A percentile compares a stretch with the other conserved stretches of the same genome.
Evolutionary conservation across 1,139 yeast species (phyloP).

Genomic region (Geotrichum phurueaensis): DNA sequence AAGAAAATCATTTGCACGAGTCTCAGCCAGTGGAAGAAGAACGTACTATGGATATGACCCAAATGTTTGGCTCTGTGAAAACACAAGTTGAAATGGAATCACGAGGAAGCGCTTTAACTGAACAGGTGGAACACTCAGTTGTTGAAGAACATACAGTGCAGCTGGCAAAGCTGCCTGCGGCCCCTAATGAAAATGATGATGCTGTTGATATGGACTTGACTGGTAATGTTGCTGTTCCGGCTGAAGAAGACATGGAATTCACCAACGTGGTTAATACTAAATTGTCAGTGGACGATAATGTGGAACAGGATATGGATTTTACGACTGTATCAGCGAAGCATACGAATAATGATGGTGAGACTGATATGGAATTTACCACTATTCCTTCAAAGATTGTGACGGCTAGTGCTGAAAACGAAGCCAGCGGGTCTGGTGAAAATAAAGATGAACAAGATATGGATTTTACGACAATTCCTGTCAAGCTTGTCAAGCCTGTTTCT

Average conservation of each 20-base stretch:
- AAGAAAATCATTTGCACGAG: not conserved
- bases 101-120: not conserved
- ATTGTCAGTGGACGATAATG: not conserved
- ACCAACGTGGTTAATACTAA: not conserved
- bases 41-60: constrained; percentile 23
- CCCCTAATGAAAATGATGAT: not conserved
- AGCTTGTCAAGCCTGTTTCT: not conserved
- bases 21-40: constrained; percentile 18
- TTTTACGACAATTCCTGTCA: constrained; percentile 9
- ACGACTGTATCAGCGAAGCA: constrained; percentile 8
- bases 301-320: constrained; percentile 18
- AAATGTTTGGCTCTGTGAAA: constrained; percentile 17
- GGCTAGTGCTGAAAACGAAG: not conserved
- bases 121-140: not conserved
- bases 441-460: constrained; percentile 15
- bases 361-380: constrained; percentile 22
- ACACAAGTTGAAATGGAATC: constrained; percentile 7
- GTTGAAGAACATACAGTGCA: constrained; percentile 1
- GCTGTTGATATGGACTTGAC: constrained; percentile 10
- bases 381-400: constrained; percentile 8
- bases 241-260: constrained; percentile 7
- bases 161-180: not conserved
- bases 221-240: not conserved
- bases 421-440: not conserved
- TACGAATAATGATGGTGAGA: constrained; percentile 13